Evolutionary conservation across 1,284 basidiomycete species (phyloP).

Genomic region (Fistulinella staudtii): DNA sequence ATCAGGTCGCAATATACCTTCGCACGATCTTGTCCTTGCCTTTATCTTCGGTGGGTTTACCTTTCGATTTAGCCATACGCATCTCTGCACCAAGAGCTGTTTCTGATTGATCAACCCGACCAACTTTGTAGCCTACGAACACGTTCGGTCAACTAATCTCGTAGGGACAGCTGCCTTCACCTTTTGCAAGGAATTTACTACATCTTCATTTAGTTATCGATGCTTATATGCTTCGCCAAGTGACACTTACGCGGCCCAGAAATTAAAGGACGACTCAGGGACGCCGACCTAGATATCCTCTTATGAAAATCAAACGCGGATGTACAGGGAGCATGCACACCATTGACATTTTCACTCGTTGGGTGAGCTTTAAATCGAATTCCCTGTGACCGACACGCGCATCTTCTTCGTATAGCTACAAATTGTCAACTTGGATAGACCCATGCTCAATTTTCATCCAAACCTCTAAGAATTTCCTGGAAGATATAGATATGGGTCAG

Average conservation of each 20-base stretch:
- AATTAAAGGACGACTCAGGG: conserved; percentile 91
- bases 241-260: conserved; percentile 77
- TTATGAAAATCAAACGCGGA: conserved; percentile 6
- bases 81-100: conserved; percentile 85
- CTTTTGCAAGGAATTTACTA: conserved; percentile 80
- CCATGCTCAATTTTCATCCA: conserved; percentile 1
- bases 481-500: conserved; percentile 1
- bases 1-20: conserved; percentile 39
- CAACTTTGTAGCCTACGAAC: conserved; percentile 89
- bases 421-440: conserved; percentile 20
- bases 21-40: conserved; percentile 80
- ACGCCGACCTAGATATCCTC: conserved; percentile 74
- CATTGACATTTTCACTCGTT: conserved; percentile 98
- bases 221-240: conserved; percentile 2
- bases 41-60: conserved; percentile 44
- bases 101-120: conserved; percentile 95
- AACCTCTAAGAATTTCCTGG: conserved; percentile 69
- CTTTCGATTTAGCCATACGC: conserved; percentile 72
- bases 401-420: conserved; percentile 90
- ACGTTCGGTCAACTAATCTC: background rate
- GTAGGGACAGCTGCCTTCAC: conserved; percentile 32
- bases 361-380: conserved; percentile 90
- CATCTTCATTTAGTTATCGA: conserved; percentile 1
- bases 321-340: conserved; percentile 38
- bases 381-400: conserved; percentile 87